Conservation (phyloP, 163 green algal genomes). For the Smithsoniella earleae region DNA sequence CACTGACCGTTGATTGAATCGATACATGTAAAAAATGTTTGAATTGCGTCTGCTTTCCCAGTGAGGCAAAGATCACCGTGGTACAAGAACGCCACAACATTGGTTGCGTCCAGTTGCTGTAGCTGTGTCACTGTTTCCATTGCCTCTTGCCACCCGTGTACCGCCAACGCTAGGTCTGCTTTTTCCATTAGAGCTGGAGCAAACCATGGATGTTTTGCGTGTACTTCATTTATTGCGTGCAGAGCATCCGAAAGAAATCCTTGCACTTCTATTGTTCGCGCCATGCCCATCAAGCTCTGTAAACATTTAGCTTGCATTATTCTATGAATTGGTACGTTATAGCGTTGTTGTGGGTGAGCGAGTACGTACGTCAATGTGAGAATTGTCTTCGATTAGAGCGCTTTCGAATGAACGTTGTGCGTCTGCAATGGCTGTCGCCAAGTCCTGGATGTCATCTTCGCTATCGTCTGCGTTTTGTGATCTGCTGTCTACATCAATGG, state of each 20-base stretch:
- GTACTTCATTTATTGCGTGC: slow-evolving; percentile 12
- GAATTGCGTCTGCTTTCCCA: background rate
- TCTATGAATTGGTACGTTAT: no score
- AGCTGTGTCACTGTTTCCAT: slow-evolving; percentile 6
- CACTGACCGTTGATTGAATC: background rate
- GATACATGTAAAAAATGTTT: background rate
- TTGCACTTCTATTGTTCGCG: background rate
- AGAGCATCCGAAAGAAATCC: background rate
- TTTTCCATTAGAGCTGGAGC: slow-evolving; percentile 29
- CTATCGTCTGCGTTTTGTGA: background rate
- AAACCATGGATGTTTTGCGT: slow-evolving; percentile 27
- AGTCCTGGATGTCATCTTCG: slow-evolving; percentile 13
- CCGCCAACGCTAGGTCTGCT: background rate
- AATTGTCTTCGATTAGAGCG: background rate
- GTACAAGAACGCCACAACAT: background rate
- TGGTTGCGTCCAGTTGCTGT: slow-evolving; percentile 17
- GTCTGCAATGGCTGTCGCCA: background rate
- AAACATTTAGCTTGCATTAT: no score
- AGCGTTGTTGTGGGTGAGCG: no score
- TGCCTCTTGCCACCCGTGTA: slow-evolving; percentile 21
- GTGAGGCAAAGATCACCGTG: background rate
- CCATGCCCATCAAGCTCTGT: slow-evolving; percentile 17
- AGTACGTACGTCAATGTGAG: slow-evolving; percentile 20
- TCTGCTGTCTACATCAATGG: background rate
- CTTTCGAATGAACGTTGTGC: background rate